These are phyloP conservation scores for Sarocladium brachiariae DNA, from an alignment of 2,329 filamentous ascomycete species.

Conservation along the genomic window DNA sequence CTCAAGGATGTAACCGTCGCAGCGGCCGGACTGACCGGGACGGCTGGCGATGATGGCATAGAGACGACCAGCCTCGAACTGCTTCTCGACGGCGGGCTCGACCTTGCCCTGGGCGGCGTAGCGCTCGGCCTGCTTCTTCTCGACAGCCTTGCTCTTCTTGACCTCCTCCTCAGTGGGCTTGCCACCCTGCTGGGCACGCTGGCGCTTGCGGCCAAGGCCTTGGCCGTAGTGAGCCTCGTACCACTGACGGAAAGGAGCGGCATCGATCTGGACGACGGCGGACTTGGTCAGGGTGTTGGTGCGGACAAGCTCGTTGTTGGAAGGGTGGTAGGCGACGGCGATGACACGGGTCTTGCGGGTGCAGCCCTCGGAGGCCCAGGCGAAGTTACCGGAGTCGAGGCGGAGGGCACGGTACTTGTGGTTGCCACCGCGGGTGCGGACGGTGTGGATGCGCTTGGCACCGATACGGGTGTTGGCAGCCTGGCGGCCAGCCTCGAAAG, in stretches of 20 bases:
- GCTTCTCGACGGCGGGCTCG: conserved; percentile 85
- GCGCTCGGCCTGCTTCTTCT: conserved; percentile 94
- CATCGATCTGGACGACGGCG: conserved; percentile 97
- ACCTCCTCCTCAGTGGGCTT: conserved; percentile 51
- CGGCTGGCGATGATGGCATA: conserved; percentile 89
- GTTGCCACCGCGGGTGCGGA: conserved; percentile 97
- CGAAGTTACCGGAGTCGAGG: conserved; percentile 98
- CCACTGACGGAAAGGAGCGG: conserved; percentile 98
- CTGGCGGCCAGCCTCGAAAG: conserved; percentile 99
- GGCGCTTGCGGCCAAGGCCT: conserved; percentile 80
- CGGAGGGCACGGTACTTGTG: conserved; percentile 99
- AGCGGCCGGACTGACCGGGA: conserved; percentile 93
- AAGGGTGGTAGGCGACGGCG: conserved; percentile 96
- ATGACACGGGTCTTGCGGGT: conserved; percentile 99
- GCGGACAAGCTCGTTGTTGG: conserved; percentile 99
- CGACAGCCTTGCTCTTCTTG: conserved; percentile 93
- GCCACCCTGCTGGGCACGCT: conserved; percentile 68
- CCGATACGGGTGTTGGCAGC: conserved; percentile 99
- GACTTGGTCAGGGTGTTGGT: conserved; percentile 99
- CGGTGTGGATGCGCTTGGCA: conserved; percentile 89
- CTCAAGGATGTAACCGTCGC: conserved; percentile 97
- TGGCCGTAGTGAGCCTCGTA: conserved; percentile 99
- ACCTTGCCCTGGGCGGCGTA: conserved; percentile 84
- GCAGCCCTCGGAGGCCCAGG: conserved; percentile 96
- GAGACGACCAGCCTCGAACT: conserved; percentile 98